Percentiles rank a stretch among this genome's conserved stretches.
Conservation (phyloP, 2,329 filamentous ascomycete species). For the Didymella keratinophila region DNA sequence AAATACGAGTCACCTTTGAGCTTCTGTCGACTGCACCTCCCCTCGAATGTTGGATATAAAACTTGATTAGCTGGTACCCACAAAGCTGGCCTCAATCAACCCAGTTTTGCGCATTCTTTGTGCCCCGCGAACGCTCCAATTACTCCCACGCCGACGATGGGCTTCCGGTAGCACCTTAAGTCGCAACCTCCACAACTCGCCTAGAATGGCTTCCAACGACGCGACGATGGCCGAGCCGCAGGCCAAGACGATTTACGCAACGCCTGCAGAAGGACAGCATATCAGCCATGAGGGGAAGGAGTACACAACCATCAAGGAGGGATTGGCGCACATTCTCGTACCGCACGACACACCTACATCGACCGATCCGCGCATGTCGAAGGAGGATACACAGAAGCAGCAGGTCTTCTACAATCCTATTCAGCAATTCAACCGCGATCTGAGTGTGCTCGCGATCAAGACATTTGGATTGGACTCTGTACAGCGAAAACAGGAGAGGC, state of each 20-base stretch:
- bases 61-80: neutral
- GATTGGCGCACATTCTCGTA: constrained; percentile 71
- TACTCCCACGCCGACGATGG: constrained; percentile 31
- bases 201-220: constrained; percentile 28
- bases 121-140: constrained; percentile 29
- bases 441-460: constrained; percentile 91
- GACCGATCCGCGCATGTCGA: constrained; percentile 57
- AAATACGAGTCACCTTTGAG: constrained; percentile 11
- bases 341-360: constrained; percentile 61
- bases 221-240: constrained; percentile 24
- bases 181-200: constrained; percentile 30
- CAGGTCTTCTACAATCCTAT: constrained; percentile 98
- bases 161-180: constrained; percentile 32
- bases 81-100: constrained; percentile 33
- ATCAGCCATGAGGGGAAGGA: constrained; percentile 59
- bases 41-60: neutral
- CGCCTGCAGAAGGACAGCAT: constrained; percentile 41
- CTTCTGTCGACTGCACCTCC: neutral
- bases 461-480: constrained; percentile 77
- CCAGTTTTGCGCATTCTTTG: constrained; percentile 29
- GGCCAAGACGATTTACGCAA: constrained; percentile 36
- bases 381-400: constrained; percentile 67
- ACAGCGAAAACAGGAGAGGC: constrained; percentile 56
- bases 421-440: constrained; percentile 96
- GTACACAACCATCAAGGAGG: constrained; percentile 71